Base-by-base conservation (phyloP, 192 early-diverging fungal species). In the Coemansia sp. region DNA sequence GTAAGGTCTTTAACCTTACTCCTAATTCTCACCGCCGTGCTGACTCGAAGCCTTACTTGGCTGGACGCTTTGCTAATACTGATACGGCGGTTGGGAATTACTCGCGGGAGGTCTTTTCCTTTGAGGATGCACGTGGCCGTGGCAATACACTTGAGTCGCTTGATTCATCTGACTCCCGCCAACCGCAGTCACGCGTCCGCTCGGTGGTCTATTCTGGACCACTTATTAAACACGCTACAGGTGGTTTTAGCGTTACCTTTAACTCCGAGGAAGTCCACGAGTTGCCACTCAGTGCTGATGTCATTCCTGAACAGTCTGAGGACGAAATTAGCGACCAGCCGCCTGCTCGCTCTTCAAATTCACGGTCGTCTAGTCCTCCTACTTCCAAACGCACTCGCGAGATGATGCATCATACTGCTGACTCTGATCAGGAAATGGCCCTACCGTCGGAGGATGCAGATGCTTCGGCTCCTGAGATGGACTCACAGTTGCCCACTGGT, bases 171-270 rank as follows among this genome's bases (percentile, higher is more conserved):
- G 38, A 23, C 4, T 55, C 50, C 6, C 55, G 58, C 12, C n/a
- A 31, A 38, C 61, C 51, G 0, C 63, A 64, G 60, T 38, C 62
- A 3, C 62, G 58, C n/a, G 61, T 80, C 24, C 71, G 77, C 16
- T 74, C 77, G 8, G 68, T 69, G 4, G 72, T 80, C 7, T 80
- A 80, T 44, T 74, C 71, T 24, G 77, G 77, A 0, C 71, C 71
- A 1, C 71, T 80, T 44, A 68, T 80, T 1, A 53, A 68, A 6
- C 71, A 74, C 34, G 47, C 68, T 8, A 70, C 77, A 0, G 77
- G 77, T 30, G 77, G 77, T 1, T 68, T 71, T 56, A 80, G 77
- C 41, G 77, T 80, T 12, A 80, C 77, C 2, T 80, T 80, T 27
- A 80, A 71, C 8, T 71, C 67, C 0, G 56, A 80, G 60, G 68